Percentiles rank a stretch among this genome's conserved stretches.
Conservation (phyloP, 2,329 filamentous ascomycete species). For the Nannizziopsis arthrosporioides region DNA sequence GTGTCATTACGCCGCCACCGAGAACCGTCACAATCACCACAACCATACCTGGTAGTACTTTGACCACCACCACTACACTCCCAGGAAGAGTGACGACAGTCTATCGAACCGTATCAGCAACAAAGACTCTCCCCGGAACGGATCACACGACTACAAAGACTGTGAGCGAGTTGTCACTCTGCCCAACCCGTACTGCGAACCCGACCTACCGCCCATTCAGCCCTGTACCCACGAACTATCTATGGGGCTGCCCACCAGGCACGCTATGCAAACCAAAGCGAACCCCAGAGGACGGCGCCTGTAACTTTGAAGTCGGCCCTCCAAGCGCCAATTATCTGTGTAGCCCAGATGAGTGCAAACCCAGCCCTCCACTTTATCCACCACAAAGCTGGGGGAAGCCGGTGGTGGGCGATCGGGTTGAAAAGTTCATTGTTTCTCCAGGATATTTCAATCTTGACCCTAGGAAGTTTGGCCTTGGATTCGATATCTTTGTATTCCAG, state of each 20-base stretch:
- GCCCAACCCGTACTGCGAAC: conserved; percentile 22
- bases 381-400: conserved; percentile 21
- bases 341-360: conserved; percentile 31
- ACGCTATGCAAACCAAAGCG: conserved; percentile 31
- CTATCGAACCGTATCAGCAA: conserved; percentile 11
- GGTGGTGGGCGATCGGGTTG: conserved; percentile 17
- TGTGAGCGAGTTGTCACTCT: conserved; percentile 18
- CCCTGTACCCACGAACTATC: conserved; percentile 22
- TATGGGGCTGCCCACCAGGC: conserved; percentile 35
- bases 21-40: conserved; percentile 13
- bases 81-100: conserved; percentile 13
- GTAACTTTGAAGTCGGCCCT: conserved; percentile 32
- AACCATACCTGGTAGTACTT: conserved; percentile 17
- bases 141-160: conserved; percentile 9
- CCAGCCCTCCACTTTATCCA: conserved; percentile 21
- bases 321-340: conserved; percentile 31
- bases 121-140: conserved; percentile 10
- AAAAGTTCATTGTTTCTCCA: conserved; percentile 42
- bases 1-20: conserved; percentile 10
- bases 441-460: conserved; percentile 58
- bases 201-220: conserved; percentile 22
- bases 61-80: conserved; percentile 14
- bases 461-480: conserved; percentile 49
- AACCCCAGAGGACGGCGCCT: conserved; percentile 23
- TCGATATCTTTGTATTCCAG: conserved; percentile 46